Conservation (phyloP, 1,139 yeast genomes). For the Blastobotrys ciferrii region DNA sequence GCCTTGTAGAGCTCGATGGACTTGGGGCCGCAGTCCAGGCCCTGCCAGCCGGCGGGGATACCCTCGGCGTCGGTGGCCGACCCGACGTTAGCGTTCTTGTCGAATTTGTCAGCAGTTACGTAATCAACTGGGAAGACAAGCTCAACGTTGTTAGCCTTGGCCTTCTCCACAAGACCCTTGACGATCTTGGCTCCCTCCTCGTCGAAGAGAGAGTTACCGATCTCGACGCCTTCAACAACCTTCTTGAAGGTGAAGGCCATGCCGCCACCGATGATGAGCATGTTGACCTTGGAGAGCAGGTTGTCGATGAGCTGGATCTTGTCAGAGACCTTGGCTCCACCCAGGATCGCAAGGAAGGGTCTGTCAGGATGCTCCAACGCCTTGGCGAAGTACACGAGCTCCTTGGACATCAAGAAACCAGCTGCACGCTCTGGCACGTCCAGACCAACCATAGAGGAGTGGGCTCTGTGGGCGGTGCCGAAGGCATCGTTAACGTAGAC, state of each 20-base stretch:
- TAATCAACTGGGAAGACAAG: constrained; percentile 90
- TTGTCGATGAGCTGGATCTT: constrained; percentile 97
- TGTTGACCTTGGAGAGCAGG: constrained; percentile 90
- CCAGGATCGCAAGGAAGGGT: constrained; percentile 95
- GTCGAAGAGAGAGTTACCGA: constrained; percentile 88
- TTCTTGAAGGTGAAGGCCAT: constrained; percentile 98
- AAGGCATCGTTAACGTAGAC: constrained; percentile 96
- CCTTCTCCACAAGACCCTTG: constrained; percentile 84
- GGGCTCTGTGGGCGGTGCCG: constrained; percentile 99
- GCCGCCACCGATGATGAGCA: constrained; percentile 95
- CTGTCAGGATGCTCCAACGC: constrained; percentile 95
- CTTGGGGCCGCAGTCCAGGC: constrained; percentile 92
- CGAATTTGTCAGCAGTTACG: constrained; percentile 89
- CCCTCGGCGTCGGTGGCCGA: constrained; percentile 82
- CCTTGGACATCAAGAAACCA: constrained; percentile 96
- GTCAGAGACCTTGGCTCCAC: constrained; percentile 98
- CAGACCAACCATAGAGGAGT: constrained; percentile 96
- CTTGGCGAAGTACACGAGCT: constrained; percentile 92
- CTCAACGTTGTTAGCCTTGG: constrained; percentile 90
- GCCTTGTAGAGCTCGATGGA: constrained; percentile 70
- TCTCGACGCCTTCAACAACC: constrained; percentile 73
- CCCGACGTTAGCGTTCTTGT: constrained; percentile 81
- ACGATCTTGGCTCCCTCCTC: constrained; percentile 92
- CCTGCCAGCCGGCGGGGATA: constrained; percentile 91
- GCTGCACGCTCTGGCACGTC: constrained; percentile 92